These are phyloP conservation scores for thale cress (Arabidopsis thaliana) DNA, from an alignment of 345 rosid species.

Conservation along the genomic window TAIR10.1 NC_003076.8:1795501-1796000, in stretches of 20 bases:
- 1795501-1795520: conserved; percentile 88
- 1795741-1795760: neutral
- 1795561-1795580: conserved; percentile 72
- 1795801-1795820: conserved; percentile 17
- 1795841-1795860: conserved; percentile 11
- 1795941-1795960: conserved; percentile 17
- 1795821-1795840: conserved; percentile 20
- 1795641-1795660: conserved; percentile 16
- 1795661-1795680: conserved; percentile 28
- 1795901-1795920: neutral
- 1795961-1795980: conserved; percentile 63
- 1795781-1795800: conserved; percentile 21
- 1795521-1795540: conserved; percentile 89
- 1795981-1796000: conserved; percentile 99
- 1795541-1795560: conserved; percentile 75
- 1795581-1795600: conserved; percentile 76
- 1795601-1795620: conserved; percentile 95
- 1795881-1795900: neutral
- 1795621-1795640: conserved; percentile 67
- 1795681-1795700: conserved; percentile 22
- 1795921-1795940: conserved; percentile 8
- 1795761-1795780: conserved; percentile 18
- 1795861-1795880: neutral
- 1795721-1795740: neutral
- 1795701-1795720: conserved; percentile 15